Evolutionary conservation across 2,329 filamentous ascomycete species (phyloP), one percentile per base, ranked within the genome.

Genomic region (Alternaria brassicae): DNA sequence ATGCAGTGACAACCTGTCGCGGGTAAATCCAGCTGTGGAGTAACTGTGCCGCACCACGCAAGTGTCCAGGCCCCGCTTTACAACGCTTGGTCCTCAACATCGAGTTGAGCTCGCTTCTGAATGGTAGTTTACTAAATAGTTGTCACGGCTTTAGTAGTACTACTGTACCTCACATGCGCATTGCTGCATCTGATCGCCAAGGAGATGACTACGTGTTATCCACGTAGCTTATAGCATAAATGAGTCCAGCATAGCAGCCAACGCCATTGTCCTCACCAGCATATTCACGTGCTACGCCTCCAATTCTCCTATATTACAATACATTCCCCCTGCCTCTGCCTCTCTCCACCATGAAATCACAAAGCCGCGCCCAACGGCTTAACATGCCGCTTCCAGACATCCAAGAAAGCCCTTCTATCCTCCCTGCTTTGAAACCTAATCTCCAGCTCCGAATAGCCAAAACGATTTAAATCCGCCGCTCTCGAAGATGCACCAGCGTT

Each of bases 351-450:
- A 10, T 27, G 32, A 10, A 8, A 34, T 54, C 17, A 53, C 40
- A 30, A 17, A 7, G 39, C 25, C 23, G 8, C 28, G 5, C 53
- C 59, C 42, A 70, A 53, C 5, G 65, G 63, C 51, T 68, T 74
- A 2, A 72, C 67, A 62, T 66, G 63, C 37, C 61, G 47, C 49
- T 62, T 65, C 73, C 72, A 76, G 3, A 74, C 40, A 1, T 65
- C 67, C 51, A 74, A 45, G 55, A 75, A 76, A 1, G 65, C 70
- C 21, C 49, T 67, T 5, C 71, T 56, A 60, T 75, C 72, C 37
- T 53, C 56, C 53, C 66, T 72, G n/a, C 39, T 66, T 32, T 68
- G 65, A 32, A 76, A 75, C 50, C 66, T 63, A 27, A 75, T 72
- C 37, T 74, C 66, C 27, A 76, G 42, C 37, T 73, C 62, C 4